Evolutionary conservation across 2,329 filamentous ascomycete species (phyloP).

Genomic region (Helminthosporium solani): DNA sequence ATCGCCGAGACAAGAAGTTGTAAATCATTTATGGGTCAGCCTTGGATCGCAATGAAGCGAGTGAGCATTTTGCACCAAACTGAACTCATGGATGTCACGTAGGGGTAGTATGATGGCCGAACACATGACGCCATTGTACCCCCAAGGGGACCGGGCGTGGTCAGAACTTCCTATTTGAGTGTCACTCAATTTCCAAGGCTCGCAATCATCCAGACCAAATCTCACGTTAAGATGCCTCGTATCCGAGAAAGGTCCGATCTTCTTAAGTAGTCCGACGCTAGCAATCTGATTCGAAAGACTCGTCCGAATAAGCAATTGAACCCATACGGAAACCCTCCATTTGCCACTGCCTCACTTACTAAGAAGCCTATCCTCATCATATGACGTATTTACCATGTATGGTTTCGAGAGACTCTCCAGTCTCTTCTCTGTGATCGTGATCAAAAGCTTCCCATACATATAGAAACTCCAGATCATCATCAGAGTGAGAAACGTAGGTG

Average conservation of each 20-base stretch:
- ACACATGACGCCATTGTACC: conserved; percentile 23
- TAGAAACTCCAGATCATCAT: conserved; percentile 22
- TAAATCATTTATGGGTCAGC: conserved; percentile 15
- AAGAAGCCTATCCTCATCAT: conserved; percentile 4
- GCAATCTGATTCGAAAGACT: conserved; percentile 16
- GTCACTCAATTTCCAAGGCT: background rate
- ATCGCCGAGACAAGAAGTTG: conserved; percentile 13
- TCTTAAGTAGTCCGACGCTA: conserved; percentile 15
- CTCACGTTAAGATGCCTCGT: conserved; percentile 15
- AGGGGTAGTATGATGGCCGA: conserved; percentile 17
- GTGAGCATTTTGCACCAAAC: conserved; percentile 28
- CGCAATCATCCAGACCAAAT: background rate
- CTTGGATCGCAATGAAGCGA: conserved; percentile 19
- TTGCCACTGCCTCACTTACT: conserved; percentile 25
- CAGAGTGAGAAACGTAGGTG: conserved; percentile 14
- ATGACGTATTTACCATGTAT: conserved; percentile 16
- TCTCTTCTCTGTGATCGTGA: conserved; percentile 19
- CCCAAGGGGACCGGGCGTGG: conserved; percentile 22
- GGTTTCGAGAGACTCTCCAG: conserved; percentile 7
- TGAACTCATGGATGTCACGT: conserved; percentile 19
- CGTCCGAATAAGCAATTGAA: conserved; percentile 21
- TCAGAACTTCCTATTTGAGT: conserved; percentile 9
- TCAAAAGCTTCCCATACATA: conserved; percentile 24
- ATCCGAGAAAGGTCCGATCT: conserved; percentile 20
- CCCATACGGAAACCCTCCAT: conserved; percentile 18